Evolutionary conservation across 768 basidiomycete species (phyloP), one percentile per base, ranked within the genome.

Genomic region (Psilocybe subaeruginosa): DNA sequence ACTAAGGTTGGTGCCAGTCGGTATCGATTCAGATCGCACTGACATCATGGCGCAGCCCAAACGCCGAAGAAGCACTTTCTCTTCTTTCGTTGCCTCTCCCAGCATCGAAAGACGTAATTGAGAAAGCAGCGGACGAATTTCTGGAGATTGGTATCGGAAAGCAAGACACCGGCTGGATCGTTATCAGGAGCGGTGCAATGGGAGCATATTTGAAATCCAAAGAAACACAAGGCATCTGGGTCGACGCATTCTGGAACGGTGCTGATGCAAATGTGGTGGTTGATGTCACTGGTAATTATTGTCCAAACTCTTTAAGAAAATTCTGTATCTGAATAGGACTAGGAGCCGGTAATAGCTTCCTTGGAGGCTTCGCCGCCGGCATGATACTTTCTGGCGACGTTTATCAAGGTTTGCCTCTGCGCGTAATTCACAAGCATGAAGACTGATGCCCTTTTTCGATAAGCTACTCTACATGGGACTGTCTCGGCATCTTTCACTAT

Each of bases 261-360:
- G 69, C 73, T 54, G 75, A 82, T 61, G 64, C 68, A 29, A 73
- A 74, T 19, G 85, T 80, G 58, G 78, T 96, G 14, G 82, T 90
- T 2, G 93, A 96, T 72, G 92, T 94, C 27, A 96, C 93, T 64
- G 94, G 91, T 87, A 63, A 66, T 47, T 17, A 65, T 46, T 29
- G 53, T 30, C 30, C 35, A 54, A 46, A 3, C 43, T 23, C 43
- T 58, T 56, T 41, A 19, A 50, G 16, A 39, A 33, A 12, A n/a
- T 56, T 46, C 60, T 65, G 56, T 47, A 51, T 43, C 31, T 55
- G 62, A 64, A 35, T 59, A 50, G 17, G n/a, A 59, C 23, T 64
- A 93, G 92, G 95, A 47, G 94, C 93, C n/a, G 95, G 95, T 14
- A 97, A 97, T 72, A 83, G 86, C 61, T 97, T 96, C 73, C 79